Evolutionary conservation across 108 stramenopile species (phyloP).

Genomic region (Conticribra weissflogii): DNA sequence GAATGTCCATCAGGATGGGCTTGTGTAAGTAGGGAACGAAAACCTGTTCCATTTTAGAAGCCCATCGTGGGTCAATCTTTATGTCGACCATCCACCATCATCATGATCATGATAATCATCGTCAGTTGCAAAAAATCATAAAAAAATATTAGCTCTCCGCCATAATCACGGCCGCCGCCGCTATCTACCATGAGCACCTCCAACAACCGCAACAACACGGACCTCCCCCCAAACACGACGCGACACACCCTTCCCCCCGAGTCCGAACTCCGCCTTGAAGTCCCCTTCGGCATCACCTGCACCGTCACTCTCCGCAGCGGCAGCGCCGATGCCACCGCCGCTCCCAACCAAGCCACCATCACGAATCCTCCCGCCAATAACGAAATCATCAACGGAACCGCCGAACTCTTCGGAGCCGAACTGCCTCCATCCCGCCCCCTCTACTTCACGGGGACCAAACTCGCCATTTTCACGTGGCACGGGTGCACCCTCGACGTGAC

Average conservation of each 20-base stretch:
- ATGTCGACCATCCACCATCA: too few species aligned
- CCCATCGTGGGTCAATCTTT: too few species aligned
- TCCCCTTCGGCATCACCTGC: constrained; percentile 34
- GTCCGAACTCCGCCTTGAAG: constrained; percentile 55
- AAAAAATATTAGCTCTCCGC: not conserved
- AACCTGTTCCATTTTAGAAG: too few species aligned
- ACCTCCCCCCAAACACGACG: constrained; percentile 20
- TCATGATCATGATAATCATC: too few species aligned
- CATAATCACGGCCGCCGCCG: too few species aligned
- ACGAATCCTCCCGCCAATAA: too few species aligned
- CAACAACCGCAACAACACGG: constrained; percentile 10
- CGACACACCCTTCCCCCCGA: constrained; percentile 48
- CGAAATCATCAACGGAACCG: constrained; percentile 41
- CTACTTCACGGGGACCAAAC: constrained; percentile 64
- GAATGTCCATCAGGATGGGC: too few species aligned
- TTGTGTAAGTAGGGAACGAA: too few species aligned
- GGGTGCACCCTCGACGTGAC: constrained; percentile 81
- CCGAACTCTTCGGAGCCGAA: constrained; percentile 59
- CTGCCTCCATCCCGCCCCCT: constrained; percentile 47
- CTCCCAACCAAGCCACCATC: constrained; percentile 53
- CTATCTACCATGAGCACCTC: constrained; percentile 21
- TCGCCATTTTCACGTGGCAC: constrained; percentile 91
- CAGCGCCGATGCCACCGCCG: constrained; percentile 36
- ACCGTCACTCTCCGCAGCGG: constrained; percentile 33
- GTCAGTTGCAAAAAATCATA: too few species aligned